Conservation (phyloP, 164 flowering plant species). For the Tinospora cordifolia region DNA sequence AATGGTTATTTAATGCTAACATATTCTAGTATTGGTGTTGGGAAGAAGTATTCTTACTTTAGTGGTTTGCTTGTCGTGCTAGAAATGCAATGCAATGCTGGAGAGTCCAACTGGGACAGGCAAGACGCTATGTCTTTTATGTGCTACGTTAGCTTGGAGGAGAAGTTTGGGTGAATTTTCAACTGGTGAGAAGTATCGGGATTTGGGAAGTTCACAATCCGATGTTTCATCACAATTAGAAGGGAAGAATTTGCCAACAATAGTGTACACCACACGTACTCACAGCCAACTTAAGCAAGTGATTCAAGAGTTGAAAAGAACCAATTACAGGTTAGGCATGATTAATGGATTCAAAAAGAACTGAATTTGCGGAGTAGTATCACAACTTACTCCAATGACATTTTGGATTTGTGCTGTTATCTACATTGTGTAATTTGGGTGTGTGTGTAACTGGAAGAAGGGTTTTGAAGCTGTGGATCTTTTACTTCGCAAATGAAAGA, state of each 20-base stretch:
- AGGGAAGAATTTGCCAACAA: slow-evolving; percentile 39
- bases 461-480: not conserved
- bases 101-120: slow-evolving; percentile 99
- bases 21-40: not conserved
- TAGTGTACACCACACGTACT: slow-evolving; percentile 80
- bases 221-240: slow-evolving; percentile 24
- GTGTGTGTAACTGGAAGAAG: not conserved
- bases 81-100: slow-evolving; percentile 80
- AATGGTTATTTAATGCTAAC: not conserved
- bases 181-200: slow-evolving; percentile 23
- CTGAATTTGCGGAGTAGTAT: not conserved
- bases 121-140: slow-evolving; percentile 87
- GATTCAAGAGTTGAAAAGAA: slow-evolving; percentile 75
- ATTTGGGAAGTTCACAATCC: slow-evolving; percentile 12
- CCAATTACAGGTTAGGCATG: slow-evolving; percentile 62
- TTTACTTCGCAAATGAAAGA: too few species aligned
- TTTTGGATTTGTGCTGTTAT: not conserved
- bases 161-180: slow-evolving; percentile 73
- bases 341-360: not conserved
- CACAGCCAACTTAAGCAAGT: slow-evolving; percentile 97
- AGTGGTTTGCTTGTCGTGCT: slow-evolving; percentile 14
- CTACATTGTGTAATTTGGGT: not conserved
- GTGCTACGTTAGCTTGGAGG: slow-evolving; percentile 96
- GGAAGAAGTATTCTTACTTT: not conserved
- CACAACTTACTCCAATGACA: not conserved